Base-by-base conservation (phyloP, 257 asterid genomes). In the Solanum verrucosum region DNA sequence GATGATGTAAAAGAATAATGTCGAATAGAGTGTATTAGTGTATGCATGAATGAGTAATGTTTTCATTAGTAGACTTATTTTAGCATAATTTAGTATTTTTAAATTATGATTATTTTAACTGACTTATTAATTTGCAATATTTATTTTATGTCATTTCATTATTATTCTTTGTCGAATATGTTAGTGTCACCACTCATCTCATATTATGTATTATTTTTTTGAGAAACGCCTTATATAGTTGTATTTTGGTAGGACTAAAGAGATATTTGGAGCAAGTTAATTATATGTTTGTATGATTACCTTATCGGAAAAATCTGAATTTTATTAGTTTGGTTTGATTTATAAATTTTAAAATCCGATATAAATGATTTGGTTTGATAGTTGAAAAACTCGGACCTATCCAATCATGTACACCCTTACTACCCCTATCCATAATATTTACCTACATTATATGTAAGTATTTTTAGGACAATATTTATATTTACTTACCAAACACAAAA, bases 291-390 rank as follows among this genome's bases (percentile, higher is more conserved):
- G 63, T 3, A 52, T 52, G 4, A 16, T 52, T 52, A 52, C 63
- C 0, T 52, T 52, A 52, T 52, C 0, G 4, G 8, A 52, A 16
- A 52, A 52, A 16, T 0, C 0, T 1, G 0, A 6, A 1, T 6
- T 52, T 52, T 16, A 52, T 52, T 52, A 52, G 4, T 52, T 52
- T 52, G 9, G 3, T 52, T 52, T 52, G 63, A 52, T 52, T 52
- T 52, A 52, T 16, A 52, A 52, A 52, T 0, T 52, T 16, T 0
- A 52, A 6, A 18, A 52, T 2, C 0, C 0, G 1, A 52, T 6
- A 52, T 52, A 16, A 52, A 52, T 52, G 7, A 16, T 52, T 16
- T 52, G 9, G 0, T 52, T 52, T 5, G 3, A 52, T 5, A 52
- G 16, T 18, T 52, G 1, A 5, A 52, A 52, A 16, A 52, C 9